Percentiles rank a stretch among this genome's conserved stretches.
These are phyloP conservation scores for Dendrostoma leiphaemia DNA, from an alignment of 2,329 filamentous ascomycete species.

Conservation along the genomic window DNA sequence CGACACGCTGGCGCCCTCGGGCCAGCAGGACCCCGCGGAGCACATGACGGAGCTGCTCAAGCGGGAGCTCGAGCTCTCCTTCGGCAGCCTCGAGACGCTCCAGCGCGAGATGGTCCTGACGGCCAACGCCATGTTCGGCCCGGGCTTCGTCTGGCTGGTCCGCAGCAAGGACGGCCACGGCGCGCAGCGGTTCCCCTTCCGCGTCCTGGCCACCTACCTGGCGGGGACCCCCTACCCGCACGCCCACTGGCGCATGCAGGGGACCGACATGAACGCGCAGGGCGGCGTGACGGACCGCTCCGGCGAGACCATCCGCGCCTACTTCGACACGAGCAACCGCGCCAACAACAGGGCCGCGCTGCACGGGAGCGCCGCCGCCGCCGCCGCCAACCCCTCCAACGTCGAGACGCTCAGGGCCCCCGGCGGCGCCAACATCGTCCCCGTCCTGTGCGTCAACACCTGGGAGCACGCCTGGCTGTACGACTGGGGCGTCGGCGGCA, in stretches of 20 bases:
- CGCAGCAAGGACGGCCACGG: conserved; percentile 34
- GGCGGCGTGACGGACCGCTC: conserved; percentile 37
- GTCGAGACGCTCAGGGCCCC: conserved; percentile 42
- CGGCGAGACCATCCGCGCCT: conserved; percentile 29
- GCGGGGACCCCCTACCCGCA: conserved; percentile 85
- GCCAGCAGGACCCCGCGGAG: conserved; percentile 43
- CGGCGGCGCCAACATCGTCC: conserved; percentile 67
- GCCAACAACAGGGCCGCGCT: conserved; percentile 32
- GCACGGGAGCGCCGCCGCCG: conserved; percentile 18
- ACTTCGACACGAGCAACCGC: conserved; percentile 37
- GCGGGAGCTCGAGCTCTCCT: conserved; percentile 63
- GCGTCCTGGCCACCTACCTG: conserved; percentile 84
- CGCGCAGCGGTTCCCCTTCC: conserved; percentile 41
- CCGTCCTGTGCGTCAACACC: conserved; percentile 87
- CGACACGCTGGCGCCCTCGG: conserved; percentile 43
- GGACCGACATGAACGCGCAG: conserved; percentile 67
- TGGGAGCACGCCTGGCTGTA: conserved; percentile 94
- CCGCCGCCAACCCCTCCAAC: conserved; percentile 18
- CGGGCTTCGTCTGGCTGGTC: conserved; percentile 96
- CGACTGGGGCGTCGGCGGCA: conserved; percentile 75
- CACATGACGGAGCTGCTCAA: conserved; percentile 42
- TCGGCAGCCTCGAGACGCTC: conserved; percentile 81
- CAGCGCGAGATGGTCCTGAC: conserved; percentile 76
- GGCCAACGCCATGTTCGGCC: conserved; percentile 90
- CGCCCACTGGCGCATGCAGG: conserved; percentile 75